Conservation (phyloP, 306 rosid genomes). For the Trifolium pratense region DNA sequence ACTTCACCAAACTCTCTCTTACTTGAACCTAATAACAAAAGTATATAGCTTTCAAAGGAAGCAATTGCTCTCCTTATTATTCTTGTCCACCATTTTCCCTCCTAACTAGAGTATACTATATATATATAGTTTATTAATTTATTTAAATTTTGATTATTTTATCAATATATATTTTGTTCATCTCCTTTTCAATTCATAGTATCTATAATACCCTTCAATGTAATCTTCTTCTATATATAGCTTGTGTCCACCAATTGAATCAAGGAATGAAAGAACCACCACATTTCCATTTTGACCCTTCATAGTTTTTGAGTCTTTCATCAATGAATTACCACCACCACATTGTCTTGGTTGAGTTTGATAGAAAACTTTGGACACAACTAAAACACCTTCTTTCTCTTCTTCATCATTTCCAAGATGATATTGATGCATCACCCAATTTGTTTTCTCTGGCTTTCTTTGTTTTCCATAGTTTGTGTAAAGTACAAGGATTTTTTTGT, state of each 20-base stretch:
- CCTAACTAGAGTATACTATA: background rate
- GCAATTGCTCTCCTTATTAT: background rate
- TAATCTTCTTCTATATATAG: background rate
- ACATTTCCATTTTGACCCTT: conserved; percentile 47
- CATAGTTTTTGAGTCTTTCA: conserved; percentile 49
- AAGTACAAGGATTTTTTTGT: conserved; percentile 74
- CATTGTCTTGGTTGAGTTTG: conserved; percentile 87
- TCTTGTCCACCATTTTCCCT: background rate
- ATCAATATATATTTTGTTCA: background rate
- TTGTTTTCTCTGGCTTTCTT: conserved; percentile 78
- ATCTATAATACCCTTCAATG: background rate
- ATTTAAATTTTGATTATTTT: background rate
- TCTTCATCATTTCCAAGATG: conserved; percentile 70
- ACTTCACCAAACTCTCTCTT: background rate
- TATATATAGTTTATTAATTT: background rate
- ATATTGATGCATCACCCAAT: conserved; percentile 83
- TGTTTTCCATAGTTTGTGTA: conserved; percentile 79
- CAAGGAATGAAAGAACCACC: background rate
- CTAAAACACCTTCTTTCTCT: conserved; percentile 77
- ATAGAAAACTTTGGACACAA: conserved; percentile 77
- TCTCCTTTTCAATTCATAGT: background rate
- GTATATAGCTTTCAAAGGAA: background rate
- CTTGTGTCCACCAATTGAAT: background rate
- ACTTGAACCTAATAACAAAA: background rate
- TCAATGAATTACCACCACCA: conserved; percentile 51